phyloP scores from a whole-genome alignment of 257 asterid species.

The Prunella vulgaris region DNA sequence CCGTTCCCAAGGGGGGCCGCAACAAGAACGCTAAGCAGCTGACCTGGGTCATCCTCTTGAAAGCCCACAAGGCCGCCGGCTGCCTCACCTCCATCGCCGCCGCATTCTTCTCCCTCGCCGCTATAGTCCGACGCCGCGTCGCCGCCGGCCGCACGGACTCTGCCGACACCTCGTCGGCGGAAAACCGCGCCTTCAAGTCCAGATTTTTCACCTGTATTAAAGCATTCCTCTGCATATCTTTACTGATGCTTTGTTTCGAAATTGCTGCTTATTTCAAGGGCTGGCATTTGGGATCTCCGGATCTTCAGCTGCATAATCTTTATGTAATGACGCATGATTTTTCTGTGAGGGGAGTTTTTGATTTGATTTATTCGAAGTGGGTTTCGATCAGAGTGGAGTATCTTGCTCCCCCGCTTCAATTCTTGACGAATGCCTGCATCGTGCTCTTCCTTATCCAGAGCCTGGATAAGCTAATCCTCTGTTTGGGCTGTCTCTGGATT shows the following conservation, averaged over 20 bases:
- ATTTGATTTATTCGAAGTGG: constrained; percentile 62
- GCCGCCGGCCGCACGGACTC: constrained; percentile 72
- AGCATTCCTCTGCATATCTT: constrained; percentile 49
- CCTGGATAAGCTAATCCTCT: constrained; percentile 69
- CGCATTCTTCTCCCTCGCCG: constrained; percentile 64
- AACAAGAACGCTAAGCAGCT: constrained; percentile 95
- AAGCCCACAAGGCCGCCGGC: constrained; percentile 92
- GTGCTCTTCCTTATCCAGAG: constrained; percentile 75
- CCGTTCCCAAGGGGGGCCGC: constrained; percentile 49
- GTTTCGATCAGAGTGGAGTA: constrained; percentile 76
- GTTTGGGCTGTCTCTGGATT: constrained; percentile 91
- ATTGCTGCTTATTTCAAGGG: constrained; percentile 72
- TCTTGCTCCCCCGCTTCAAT: constrained; percentile 79
- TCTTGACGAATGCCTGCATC: constrained; percentile 67
- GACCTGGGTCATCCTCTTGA: constrained; percentile 87
- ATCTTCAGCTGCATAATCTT: constrained; percentile 48
- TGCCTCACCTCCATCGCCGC: constrained; percentile 72
- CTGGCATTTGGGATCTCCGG: constrained; percentile 72
- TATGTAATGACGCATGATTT: constrained; percentile 44
- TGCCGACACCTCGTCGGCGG: constrained; percentile 64
- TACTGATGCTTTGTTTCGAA: constrained; percentile 59
- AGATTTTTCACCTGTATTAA: constrained; percentile 61
- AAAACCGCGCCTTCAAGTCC: constrained; percentile 32
- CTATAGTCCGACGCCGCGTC: constrained; percentile 74
- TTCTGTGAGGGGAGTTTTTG: constrained; percentile 53